These are phyloP conservation scores for Solanum hybrid DNA, from an alignment of 305 asterid species.

Conservation along the genomic window DNA sequence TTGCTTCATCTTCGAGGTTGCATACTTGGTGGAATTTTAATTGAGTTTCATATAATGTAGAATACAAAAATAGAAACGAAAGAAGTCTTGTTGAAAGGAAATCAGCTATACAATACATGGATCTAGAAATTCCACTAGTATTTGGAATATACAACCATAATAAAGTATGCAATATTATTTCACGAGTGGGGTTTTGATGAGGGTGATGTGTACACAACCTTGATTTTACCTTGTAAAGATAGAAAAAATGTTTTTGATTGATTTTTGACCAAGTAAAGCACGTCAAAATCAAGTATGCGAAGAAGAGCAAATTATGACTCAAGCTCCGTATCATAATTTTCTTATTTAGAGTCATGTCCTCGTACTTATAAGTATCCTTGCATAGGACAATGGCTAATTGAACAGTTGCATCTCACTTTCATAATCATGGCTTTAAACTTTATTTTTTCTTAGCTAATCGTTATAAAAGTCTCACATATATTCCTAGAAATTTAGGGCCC, in stretches of 20 bases:
- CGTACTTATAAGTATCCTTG: too few species aligned
- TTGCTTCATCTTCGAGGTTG: neutral
- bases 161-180: neutral
- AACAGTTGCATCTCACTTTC: neutral
- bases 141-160: neutral
- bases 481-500: too few species aligned
- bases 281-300: too few species aligned
- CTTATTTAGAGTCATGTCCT: too few species aligned
- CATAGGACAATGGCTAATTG: too few species aligned
- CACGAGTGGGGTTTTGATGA: neutral
- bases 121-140: neutral
- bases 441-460: too few species aligned
- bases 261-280: too few species aligned
- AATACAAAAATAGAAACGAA: neutral
- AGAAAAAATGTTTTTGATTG: fast-evolving
- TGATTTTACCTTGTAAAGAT: too few species aligned
- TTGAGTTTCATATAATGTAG: neutral
- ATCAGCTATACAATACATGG: neutral
- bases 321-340: too few species aligned
- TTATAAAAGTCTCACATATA: neutral
- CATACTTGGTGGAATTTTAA: neutral
- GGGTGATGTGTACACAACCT: neutral
- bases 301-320: neutral
- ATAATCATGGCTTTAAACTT: neutral
- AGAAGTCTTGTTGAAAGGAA: neutral